Conservation (phyloP, 805 yeast species). For the Lipomyces japonicus region DNA sequence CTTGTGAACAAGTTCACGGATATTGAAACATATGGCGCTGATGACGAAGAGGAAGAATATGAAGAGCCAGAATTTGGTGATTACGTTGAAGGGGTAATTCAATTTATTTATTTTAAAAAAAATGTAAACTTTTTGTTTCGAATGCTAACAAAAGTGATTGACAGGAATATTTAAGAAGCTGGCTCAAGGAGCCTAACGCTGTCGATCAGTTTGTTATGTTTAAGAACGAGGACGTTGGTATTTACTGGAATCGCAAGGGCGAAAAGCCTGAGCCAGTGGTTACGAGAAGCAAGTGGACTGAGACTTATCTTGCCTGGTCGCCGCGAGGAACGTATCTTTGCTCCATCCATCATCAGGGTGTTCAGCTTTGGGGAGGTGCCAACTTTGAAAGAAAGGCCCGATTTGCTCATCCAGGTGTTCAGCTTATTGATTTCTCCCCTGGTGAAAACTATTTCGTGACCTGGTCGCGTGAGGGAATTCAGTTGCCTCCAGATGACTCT, state of each 20-base stretch:
- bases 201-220: slow-evolving; percentile 89
- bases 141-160: not conserved
- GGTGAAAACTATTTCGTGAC: slow-evolving; percentile 86
- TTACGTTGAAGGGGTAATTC: slow-evolving; percentile 62
- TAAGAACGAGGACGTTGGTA: slow-evolving; percentile 72
- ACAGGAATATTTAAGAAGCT: slow-evolving; percentile 74
- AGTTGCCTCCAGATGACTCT: slow-evolving; percentile 60
- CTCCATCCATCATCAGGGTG: slow-evolving; percentile 90
- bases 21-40: slow-evolving; percentile 70
- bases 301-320: slow-evolving; percentile 82
- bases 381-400: slow-evolving; percentile 68
- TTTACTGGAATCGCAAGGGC: slow-evolving; percentile 77
- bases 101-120: not conserved
- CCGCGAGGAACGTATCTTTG: slow-evolving; percentile 88
- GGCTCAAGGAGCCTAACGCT: slow-evolving; percentile 85
- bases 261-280: slow-evolving; percentile 71
- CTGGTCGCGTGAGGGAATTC: slow-evolving; percentile 79
- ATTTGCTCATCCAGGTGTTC: slow-evolving; percentile 83
- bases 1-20: slow-evolving; percentile 78
- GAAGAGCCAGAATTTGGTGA: slow-evolving; percentile 35
- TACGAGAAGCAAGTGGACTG: slow-evolving; percentile 79
- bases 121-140: not conserved
- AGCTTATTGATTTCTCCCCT: slow-evolving; percentile 88
- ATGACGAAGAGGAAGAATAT: slow-evolving; percentile 47
- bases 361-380: slow-evolving; percentile 93